Conservation (phyloP, 257 asterid genomes). For the Salvia hispanica region DNA sequence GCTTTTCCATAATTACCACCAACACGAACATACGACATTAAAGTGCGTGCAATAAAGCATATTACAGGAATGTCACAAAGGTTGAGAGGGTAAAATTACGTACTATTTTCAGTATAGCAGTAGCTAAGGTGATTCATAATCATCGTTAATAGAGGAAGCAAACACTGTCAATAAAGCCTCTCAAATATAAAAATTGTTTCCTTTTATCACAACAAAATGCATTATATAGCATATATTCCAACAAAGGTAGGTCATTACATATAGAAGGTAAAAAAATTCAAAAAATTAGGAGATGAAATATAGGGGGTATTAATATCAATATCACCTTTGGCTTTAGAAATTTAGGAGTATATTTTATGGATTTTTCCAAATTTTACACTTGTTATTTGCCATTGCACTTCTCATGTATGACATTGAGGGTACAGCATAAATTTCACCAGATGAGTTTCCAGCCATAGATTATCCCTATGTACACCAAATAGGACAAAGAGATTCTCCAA, state of each 20-base stretch:
- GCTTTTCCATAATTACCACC: neutral
- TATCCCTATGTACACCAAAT: constrained; percentile 4
- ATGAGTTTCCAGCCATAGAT: constrained; percentile 21
- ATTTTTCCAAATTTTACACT: neutral
- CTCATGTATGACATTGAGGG: constrained; percentile 7
- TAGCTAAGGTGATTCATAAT: constrained; percentile 12
- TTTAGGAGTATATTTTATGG: neutral
- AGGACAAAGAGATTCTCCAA: constrained; percentile 21
- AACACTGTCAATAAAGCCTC: neutral
- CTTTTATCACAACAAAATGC: neutral
- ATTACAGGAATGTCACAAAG: neutral
- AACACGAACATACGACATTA: neutral
- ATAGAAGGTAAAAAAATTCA: neutral
- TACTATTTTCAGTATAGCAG: neutral
- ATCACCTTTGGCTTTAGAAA: constrained; percentile 5
- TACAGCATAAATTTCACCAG: neutral
- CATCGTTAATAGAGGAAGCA: neutral
- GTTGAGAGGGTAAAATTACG: neutral
- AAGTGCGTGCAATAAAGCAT: neutral
- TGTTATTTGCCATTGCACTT: constrained; percentile 1
- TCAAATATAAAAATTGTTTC: constrained; percentile 8
- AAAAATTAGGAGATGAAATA: neutral
- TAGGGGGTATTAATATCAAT: constrained; percentile 4
- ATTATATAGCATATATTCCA: constrained; percentile 9
- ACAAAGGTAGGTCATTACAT: constrained; percentile 11